phyloP scores from a whole-genome alignment of 73 alveolate species.

The Uronychia binucleata region DNA sequence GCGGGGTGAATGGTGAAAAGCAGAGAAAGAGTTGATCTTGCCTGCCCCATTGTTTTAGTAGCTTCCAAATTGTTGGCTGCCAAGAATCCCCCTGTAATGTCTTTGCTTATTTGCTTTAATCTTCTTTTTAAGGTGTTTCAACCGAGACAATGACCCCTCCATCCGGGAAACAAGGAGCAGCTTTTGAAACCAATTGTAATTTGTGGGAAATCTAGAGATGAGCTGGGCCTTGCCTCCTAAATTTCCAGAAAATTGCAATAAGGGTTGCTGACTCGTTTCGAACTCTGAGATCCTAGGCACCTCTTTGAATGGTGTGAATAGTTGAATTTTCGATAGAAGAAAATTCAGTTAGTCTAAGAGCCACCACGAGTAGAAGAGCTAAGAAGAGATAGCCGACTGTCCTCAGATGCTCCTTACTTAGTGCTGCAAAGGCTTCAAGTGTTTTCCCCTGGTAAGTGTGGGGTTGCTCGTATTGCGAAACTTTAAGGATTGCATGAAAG shows the following conservation, averaged over 20 bases:
- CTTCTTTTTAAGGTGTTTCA: too few relatives aligned
- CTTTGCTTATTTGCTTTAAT: too few relatives aligned
- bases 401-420: not conserved
- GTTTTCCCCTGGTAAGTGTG: too few relatives aligned
- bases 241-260: not conserved
- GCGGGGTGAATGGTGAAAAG: too few relatives aligned
- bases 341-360: not conserved
- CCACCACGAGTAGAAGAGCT: not conserved
- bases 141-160: too few relatives aligned
- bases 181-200: not conserved
- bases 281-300: not conserved
- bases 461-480: too few relatives aligned
- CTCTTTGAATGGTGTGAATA: not conserved
- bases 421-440: too few relatives aligned
- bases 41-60: too few relatives aligned
- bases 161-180: not conserved
- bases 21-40: too few relatives aligned
- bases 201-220: not conserved
- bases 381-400: not conserved
- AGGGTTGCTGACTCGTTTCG: not conserved
- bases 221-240: not conserved
- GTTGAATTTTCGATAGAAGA: not conserved
- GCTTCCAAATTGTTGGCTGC: too few relatives aligned
- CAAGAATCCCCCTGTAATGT: too few relatives aligned
- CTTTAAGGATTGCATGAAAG: too few relatives aligned